A percentile compares a stretch with the other conserved stretches of the same genome.
phyloP scores from a whole-genome alignment of 202 grass and related monocot species.

The Hordeum pubiflorum region DNA sequence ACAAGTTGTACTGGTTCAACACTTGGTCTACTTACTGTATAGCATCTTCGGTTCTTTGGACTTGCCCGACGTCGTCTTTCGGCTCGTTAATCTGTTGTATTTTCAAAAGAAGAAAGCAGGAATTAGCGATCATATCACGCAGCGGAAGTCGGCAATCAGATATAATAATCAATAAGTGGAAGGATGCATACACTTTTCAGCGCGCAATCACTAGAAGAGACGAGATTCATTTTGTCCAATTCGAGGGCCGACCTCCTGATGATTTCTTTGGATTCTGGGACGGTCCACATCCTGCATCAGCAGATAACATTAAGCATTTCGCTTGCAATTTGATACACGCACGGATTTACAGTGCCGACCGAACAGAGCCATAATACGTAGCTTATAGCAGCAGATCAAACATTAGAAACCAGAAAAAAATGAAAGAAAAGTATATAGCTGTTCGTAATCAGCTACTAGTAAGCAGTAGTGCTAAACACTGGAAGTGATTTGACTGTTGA shows the following conservation, averaged over 20 bases:
- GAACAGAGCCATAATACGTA: background rate
- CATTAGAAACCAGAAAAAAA: background rate
- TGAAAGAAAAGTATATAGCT: no score
- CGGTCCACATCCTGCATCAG: constrained; percentile 67
- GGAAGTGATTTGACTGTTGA: background rate
- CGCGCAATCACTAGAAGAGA: constrained; percentile 45
- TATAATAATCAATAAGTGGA: no score
- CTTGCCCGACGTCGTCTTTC: constrained; percentile 36
- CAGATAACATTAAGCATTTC: background rate
- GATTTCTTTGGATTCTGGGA: constrained; percentile 80
- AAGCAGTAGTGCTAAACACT: no score
- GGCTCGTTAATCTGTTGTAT: constrained; percentile 27
- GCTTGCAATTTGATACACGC: background rate
- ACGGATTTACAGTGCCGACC: background rate
- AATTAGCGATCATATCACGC: background rate
- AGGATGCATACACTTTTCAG: constrained; percentile 46
- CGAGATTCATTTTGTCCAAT: constrained; percentile 48
- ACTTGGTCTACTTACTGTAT: constrained; percentile 57
- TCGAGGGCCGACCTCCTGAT: constrained; percentile 51
- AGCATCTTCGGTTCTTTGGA: constrained; percentile 49
- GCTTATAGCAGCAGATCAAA: background rate
- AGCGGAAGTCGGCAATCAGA: background rate
- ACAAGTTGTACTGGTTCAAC: background rate
- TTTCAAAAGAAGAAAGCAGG: background rate
- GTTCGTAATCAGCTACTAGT: no score